Base-by-base conservation (phyloP, 768 basidiomycete species). In the Kwoniella dejecticola region DNA sequence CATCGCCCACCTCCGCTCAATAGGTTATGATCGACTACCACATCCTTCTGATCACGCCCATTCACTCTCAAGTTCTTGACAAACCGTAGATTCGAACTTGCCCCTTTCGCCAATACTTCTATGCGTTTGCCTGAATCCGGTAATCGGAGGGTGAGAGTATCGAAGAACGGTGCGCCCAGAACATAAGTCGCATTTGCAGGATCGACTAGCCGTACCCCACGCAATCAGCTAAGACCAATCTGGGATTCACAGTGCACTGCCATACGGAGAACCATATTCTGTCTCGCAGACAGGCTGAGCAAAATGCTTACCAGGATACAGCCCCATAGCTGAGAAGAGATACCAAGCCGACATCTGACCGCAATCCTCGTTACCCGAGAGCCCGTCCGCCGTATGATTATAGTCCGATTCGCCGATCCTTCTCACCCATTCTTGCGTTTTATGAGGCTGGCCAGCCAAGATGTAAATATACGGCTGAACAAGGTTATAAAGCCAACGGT, bases 301-400 rank as follows among this genome's bases (percentile, higher is more conserved):
- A n/a, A 42, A 13, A 19, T 7, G 63, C 68, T 56, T 33, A 75
- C 74, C 69, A n/a, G 75, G 89, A 68, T 91, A 91, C 76, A 91
- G 89, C 0, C 90, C 89, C 77, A 92, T 82, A 0, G 89, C 85
- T 50, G 85, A 87, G 79, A 90, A 91, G 13, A 91, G 82, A 68
- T 87, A 91, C 90, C 90, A 91, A 0, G 89, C 88, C 68, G 88
- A 89, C 90, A 91, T 91, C 74, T 92, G 90, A 0, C 90, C 89
- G 65, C 89, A 91, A 71, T 92, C 90, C 74, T 92, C 90, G 68
- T 91, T 92, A 15, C 89, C 89, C 4, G 88, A 85, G 3, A 92
- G 80, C 1, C 90, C 90, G 38, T 81, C 84, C 0, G 86, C 82
- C 0, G 87, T 85, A 46, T 84, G 83, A 57, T 88, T 86, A 75